phyloP scores from a whole-genome alignment of 2,329 filamentous ascomycete genomes.

The Colletotrichum paranaense region DNA sequence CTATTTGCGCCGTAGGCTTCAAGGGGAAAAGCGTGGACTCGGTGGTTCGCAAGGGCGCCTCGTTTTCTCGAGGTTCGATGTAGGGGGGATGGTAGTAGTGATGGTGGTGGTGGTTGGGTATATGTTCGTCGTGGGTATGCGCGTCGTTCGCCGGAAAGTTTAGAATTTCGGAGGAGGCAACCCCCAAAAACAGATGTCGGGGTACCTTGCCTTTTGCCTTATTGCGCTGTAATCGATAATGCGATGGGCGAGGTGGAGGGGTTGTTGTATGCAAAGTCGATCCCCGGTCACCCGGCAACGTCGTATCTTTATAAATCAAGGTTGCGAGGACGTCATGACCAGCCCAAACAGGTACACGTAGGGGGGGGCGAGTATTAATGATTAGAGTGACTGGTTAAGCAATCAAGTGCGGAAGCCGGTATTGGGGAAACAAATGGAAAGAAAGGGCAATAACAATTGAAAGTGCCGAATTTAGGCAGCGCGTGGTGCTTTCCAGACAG shows the following conservation, averaged over 20 bases:
- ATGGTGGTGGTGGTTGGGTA: neutral
- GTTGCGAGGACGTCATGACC: conserved; percentile 27
- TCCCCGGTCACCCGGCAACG: conserved; percentile 34
- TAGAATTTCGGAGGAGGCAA: neutral
- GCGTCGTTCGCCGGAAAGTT: conserved; percentile 14
- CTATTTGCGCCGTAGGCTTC: conserved; percentile 20
- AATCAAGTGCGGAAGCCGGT: neutral
- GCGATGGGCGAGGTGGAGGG: conserved; percentile 16
- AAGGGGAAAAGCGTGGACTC: conserved; percentile 9
- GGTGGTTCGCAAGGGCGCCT: neutral
- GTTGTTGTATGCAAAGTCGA: conserved; percentile 6
- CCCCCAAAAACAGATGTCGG: neutral
- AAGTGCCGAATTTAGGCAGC: neutral
- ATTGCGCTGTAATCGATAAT: neutral
- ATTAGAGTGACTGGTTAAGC: neutral
- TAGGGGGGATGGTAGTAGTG: neutral
- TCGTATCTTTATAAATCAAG: conserved; percentile 31
- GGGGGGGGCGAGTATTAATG: neutral
- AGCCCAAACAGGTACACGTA: conserved; percentile 1
- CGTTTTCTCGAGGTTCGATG: conserved; percentile 16
- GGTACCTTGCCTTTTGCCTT: neutral
- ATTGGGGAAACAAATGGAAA: neutral
- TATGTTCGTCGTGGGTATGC: neutral
- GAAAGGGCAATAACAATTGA: neutral
- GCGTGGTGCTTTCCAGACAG: neutral